Base-by-base conservation (phyloP, 192 early-diverging fungal genomes). In the Coemansia pectinata region DNA sequence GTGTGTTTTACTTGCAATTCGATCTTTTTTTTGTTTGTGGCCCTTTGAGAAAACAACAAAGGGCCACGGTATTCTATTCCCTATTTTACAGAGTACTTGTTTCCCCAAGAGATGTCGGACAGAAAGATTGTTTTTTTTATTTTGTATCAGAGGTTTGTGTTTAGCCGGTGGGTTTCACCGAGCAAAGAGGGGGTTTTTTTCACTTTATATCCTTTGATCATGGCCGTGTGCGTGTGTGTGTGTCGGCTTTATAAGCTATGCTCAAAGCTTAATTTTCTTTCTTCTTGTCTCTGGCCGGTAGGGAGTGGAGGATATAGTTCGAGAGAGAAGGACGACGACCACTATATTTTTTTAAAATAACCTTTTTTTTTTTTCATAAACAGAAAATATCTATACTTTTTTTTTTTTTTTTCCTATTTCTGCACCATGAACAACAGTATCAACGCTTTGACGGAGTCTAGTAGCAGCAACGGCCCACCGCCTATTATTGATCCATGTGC, bases 401-500 rank as follows among this genome's bases (percentile, higher is more conserved):
- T 2, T 2, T 11, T 5, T 5, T 21, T 17, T 12, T 21, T 27
- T 27, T 27, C 27, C 27, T 27, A 27, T 27, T 27, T 27, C 27
- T 27, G 27, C 27, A 27, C 27, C 29, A 39, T 67, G 27, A 39
- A 19, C 34, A 40, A 4, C 11, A 59, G 57, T 14, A 38, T 39
- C 41, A 63, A 34, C 55, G 55, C 29, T 31, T 58, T 29, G 15
- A 17, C 53, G 5, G 25, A 34, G 15, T 15, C 55, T 29, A 31
- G 52, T 29, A 55, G 25, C 15, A 31, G 55, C 27, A 27, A 27
- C 7, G 15, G 55, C 10, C 52, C 25, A n/a, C 33, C 33, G 21
- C 59, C 62, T n/a, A 50, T 29, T 23, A 74, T 63, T 38, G 66
- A 74, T 39, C 72, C 72, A 17, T 60, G 45, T 19, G 29, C 23